Base-by-base conservation (phyloP, 1,284 basidiomycete species). In the Calocybe gambosa region DNA sequence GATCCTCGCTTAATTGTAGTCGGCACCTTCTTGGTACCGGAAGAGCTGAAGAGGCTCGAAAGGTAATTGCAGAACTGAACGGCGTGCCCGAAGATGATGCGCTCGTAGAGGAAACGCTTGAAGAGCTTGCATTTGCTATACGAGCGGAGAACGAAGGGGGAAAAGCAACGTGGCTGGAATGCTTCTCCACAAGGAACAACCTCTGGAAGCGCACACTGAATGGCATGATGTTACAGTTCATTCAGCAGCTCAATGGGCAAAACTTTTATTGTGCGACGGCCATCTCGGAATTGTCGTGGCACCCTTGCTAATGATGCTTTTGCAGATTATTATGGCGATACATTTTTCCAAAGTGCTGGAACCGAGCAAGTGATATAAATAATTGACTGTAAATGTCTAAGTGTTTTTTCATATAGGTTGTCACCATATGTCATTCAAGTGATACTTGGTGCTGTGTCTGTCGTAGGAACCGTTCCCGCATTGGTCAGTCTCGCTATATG, bases 141-240 rank as follows among this genome's bases (percentile, higher is more conserved):
- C 68, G 66, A 12, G 75, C 72, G 2, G 84, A 89, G 62, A 88
- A 87, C 55, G 78, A 84, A 50, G 85, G 83, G 19, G 87, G 87
- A 8, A 84, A 86, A 59, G 85, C 83, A 8, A 84, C 80, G 0
- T 90, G 86, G 87, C 26, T 71, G 21, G 87, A 90, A 61, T 88
- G 85, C 62, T 89, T 90, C 72, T 82, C 80, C 0, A 71, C 71
- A 3, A 65, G 80, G 36, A 85, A 88, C 56, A 66, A 71, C 55
- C 65, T 89, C 20, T 87, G 82, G 78, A 82, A 80, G 61, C 73
- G 85, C 40, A 88, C 83, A 12, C 61, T 71, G 23, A 89, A 86
- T 51, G 82, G 83, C 23, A 88, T 88, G 79, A 85, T 89, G 81
- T 64, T 90, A 29, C 85, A 88, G 59, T 87, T 89, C 58, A 80